Evolutionary conservation across 2,329 filamentous ascomycete species (phyloP), one percentile per base, ranked within the genome.

Genomic region (Ophiostoma sp.): DNA sequence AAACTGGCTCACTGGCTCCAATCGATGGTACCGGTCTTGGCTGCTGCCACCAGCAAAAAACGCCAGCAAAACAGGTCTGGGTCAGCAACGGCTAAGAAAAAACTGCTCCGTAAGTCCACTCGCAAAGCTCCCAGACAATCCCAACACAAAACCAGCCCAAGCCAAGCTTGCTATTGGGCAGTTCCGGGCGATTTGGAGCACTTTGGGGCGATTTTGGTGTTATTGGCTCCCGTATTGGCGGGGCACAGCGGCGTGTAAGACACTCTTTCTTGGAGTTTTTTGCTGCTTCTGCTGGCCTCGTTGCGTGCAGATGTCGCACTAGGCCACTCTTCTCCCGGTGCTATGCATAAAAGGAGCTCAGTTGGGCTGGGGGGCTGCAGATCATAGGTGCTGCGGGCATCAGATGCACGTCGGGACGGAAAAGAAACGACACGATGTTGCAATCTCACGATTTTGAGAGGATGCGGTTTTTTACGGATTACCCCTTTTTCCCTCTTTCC

Each of bases 181-280:
- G 68, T 22, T 71, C 19, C 11, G 70, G 25, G 64, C 45, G 64
- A 11, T n/a, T 68, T 50, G 64, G 64, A 39, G 31, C 59, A 36
- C 28, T 68, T 68, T 68, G 63, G 36, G 66, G 28, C 45, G 66
- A 33, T 52, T 52, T 22, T 31, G 28, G 59, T 55, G 70, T 36
- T 22, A 57, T 66, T 71, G 68, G 61, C 36, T 70, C 33, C 66
- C 69, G 59, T 45, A 59, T 71, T 39, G 39, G 72, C 70, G 72
- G 72, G 69, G 72, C 69, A 11, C 22, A 15, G 68, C 7, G 48
- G 50, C 71, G 69, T 74, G 50, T 74, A 74, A 74, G 69, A 74
- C 72, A 71, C 72, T 42, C n/a, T 64, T n/a, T n/a, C 15, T 52
- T n/a, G n/a, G n/a, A n/a, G 17, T n/a, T 50, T 52, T 52, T 52